These are phyloP conservation scores for Trichosporon ovoides DNA, from an alignment of 1,284 basidiomycete genomes.

Conservation along the genomic window DNA sequence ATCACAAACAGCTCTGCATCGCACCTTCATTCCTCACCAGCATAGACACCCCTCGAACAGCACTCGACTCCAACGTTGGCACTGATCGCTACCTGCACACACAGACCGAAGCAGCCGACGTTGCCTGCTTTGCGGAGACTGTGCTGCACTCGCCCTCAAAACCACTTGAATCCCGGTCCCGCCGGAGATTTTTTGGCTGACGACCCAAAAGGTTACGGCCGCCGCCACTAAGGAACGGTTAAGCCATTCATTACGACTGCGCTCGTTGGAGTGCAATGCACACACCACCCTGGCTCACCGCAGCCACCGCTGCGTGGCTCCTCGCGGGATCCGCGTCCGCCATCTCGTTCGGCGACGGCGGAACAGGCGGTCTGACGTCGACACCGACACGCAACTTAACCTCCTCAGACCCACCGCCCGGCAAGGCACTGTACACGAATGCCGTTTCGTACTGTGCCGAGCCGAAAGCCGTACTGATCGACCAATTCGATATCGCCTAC, in stretches of 20 bases:
- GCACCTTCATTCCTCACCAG: too few relatives aligned
- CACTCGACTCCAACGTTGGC: too few relatives aligned
- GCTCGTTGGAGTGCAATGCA: constrained; percentile 10
- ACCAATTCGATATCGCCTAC: constrained; percentile 73
- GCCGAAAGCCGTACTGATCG: constrained; percentile 69
- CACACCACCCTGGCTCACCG: neutral
- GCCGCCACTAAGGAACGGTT: neutral
- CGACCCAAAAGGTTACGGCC: neutral
- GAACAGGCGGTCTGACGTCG: neutral
- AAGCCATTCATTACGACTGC: neutral
- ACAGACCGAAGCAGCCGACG: too few relatives aligned
- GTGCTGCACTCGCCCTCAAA: neutral
- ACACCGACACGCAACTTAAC: neutral
- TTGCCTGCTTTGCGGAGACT: neutral
- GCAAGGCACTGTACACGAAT: constrained; percentile 55
- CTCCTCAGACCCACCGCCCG: neutral
- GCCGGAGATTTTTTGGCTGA: neutral
- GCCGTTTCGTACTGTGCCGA: constrained; percentile 82
- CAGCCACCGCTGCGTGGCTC: neutral
- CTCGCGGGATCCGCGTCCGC: neutral
- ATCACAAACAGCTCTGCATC: too few relatives aligned
- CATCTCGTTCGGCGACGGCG: constrained; percentile 4
- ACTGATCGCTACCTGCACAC: neutral
- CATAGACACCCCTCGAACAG: too few relatives aligned
- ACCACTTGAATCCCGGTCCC: neutral